Evolutionary conservation across 495 filamentous ascomycete genomes (phyloP).

Genomic region (Penicillium simplicissimum): DNA sequence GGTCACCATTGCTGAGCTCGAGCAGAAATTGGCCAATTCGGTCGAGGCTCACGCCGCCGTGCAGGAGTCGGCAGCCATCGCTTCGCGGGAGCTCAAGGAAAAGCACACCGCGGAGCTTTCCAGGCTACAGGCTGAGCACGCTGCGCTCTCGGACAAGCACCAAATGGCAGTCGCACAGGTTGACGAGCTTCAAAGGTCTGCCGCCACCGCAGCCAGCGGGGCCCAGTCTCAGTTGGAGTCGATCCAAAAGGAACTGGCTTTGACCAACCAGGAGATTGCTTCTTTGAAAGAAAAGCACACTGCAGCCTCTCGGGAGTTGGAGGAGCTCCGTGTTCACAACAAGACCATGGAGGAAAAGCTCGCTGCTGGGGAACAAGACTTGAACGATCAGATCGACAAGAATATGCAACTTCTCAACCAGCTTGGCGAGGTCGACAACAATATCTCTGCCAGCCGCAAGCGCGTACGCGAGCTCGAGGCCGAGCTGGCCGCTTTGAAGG

Average conservation of each 20-base stretch:
- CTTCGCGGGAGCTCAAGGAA: slow-evolving; percentile 34
- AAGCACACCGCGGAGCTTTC: slow-evolving; percentile 37
- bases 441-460: slow-evolving; percentile 41
- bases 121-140: slow-evolving; percentile 35
- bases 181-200: slow-evolving; percentile 39
- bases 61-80: slow-evolving; percentile 25
- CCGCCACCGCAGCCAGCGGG: slow-evolving; percentile 26
- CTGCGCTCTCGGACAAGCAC: slow-evolving; percentile 36
- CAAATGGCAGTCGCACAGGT: slow-evolving; percentile 29
- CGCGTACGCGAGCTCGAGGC: slow-evolving; percentile 50
- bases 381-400: slow-evolving; percentile 51
- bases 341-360: slow-evolving; percentile 41
- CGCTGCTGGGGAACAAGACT: slow-evolving; percentile 36
- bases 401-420: slow-evolving; percentile 51
- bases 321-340: slow-evolving; percentile 34
- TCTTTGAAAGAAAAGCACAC: slow-evolving; percentile 38
- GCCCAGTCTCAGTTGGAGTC: slow-evolving; percentile 39
- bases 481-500: slow-evolving; percentile 43
- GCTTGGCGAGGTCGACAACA: slow-evolving; percentile 44
- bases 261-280: slow-evolving; percentile 37
- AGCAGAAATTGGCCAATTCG: slow-evolving; percentile 39
- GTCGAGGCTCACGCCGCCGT: slow-evolving; percentile 34
- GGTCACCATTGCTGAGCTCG: slow-evolving; percentile 38
- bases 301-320: slow-evolving; percentile 31
- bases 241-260: slow-evolving; percentile 36